Base-by-base conservation (phyloP, 108 stramenopile species). In the Nitzschia sp. region DNA sequence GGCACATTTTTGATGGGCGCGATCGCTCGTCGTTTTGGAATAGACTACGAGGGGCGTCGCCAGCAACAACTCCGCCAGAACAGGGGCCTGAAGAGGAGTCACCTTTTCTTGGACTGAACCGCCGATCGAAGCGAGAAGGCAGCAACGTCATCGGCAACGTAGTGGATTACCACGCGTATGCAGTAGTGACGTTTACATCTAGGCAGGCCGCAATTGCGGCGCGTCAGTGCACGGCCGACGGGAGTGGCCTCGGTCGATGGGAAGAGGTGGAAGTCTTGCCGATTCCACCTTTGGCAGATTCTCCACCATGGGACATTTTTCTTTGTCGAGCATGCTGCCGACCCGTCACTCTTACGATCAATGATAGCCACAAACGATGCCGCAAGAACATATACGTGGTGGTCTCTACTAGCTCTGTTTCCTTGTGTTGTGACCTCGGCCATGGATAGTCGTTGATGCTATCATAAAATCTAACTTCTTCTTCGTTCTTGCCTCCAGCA, bases 201-300 rank as follows among this genome's bases (percentile, higher is more conserved):
- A 77, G 94, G 23, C 94, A 95, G 75, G 94, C 94, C 32, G 89
- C 94, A 0, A 80, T 90, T 38, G 85, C 92, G 17, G 94, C 94
- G 2, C 68, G 94, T 27, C 83, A 92, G 55, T 92, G 89, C 58
- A 62, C 85, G 19, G 78, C 78, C 5, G 94, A 95, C 80, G 94
- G 91, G 21, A 74, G 89, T 61, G 94, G 88, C 23, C 67, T 79
- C 21, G 70, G 75, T 19, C 65, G 89, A 64, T 95, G 94, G 94
- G 70, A 74, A 34, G 78, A 82, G 34, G 67, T 82, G 1, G 75
- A 86, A 30, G 64, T 59, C 13, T 70, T 92, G 1, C 94, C 94
- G 18, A 13, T 42, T 13, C 38, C 38, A 42, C 38, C 38, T 9
- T 42, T 42, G 13, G 38, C 38, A 42, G 94, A 95, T 70, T 87